Base-by-base conservation (phyloP, 148 eudicot species). In the Suaeda aralocaspica region DNA sequence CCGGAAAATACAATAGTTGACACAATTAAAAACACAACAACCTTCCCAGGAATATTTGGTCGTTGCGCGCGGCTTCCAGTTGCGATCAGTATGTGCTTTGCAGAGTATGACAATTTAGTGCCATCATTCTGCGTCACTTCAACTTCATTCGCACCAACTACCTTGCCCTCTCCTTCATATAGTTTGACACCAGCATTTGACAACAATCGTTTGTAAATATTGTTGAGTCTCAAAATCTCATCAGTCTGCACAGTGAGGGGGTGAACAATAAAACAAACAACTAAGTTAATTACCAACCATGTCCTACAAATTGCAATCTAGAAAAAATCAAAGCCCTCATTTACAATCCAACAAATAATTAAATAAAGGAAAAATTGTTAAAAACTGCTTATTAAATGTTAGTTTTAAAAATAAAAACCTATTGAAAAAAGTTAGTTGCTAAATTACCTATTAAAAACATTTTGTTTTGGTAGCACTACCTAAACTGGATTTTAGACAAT, bases 61-160 rank as follows among this genome's bases (percentile, higher is more conserved):
- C 92, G 88, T 7, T 81, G 87, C 31, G 98, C 97, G 60, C 98
- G 87, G 76, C 98, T 82, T 21, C 98, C 98, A 46, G 97, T 94
- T 72, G 98, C 96, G 67, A 94, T 84, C 72, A 94, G 79, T 75
- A 94, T 91, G 79, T 91, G 92, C 78, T 87, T 94, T 65, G 97
- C 93, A 5, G 98, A 85, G 76, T 89, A 94, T 48, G 80, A 79
- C 62, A 94, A 71, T 74, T 89, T 94, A 19, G 98, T 94, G 9
- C 98, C 98, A 80, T 94, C 98, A 50, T 85, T 59, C 79, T 94
- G 98, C 15, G 80, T 94, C 76, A 94, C 84, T 74, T 91, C 91
- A 50, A 94, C 96, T 74, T 94, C 98, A 82, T 94, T 84, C 2
- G 97, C 92, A 77, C 98, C 96, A 57, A 83, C 86, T 26, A 91